phyloP scores from a whole-genome alignment of 345 rosid genomes.

The Euphorbia tirucalli region DNA sequence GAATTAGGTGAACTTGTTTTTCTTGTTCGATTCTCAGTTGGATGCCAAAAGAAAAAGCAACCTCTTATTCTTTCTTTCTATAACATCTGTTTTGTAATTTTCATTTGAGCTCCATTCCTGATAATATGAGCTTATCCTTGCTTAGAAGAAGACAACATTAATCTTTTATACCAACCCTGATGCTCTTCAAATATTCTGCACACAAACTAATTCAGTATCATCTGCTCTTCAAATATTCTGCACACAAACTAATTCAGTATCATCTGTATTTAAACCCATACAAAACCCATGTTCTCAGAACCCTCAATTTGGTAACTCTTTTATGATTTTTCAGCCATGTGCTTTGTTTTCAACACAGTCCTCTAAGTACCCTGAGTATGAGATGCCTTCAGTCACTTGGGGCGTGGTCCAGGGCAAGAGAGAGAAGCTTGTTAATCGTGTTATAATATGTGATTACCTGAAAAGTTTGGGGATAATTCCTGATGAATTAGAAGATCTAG shows the following conservation, averaged over 20 bases:
- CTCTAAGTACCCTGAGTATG: conserved; percentile 76
- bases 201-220: conserved; percentile 7
- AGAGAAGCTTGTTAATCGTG: conserved; percentile 83
- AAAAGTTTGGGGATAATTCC: conserved; percentile 78
- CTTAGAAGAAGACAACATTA: conserved; percentile 21
- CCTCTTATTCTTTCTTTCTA: not conserved
- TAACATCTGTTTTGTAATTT: too few species aligned
- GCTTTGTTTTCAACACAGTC: conserved; percentile 54
- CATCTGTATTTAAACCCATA: not conserved
- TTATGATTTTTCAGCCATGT: not conserved
- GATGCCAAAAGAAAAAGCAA: not conserved
- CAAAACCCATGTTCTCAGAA: conserved; percentile 19
- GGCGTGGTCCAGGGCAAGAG: conserved; percentile 85
- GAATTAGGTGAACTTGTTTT: not conserved
- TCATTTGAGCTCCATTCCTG: not conserved
- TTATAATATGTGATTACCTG: conserved; percentile 82
- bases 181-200: not conserved
- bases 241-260: conserved; percentile 2
- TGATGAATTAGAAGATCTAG: conserved; percentile 74
- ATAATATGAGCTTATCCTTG: conserved; percentile 25
- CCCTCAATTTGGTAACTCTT: conserved; percentile 16
- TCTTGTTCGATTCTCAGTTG: not conserved
- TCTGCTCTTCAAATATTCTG: not conserved
- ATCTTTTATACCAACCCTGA: not conserved
- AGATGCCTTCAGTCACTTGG: conserved; percentile 98